phyloP scores from a whole-genome alignment of 1,284 basidiomycete genomes.

The Phlebopus sp. region DNA sequence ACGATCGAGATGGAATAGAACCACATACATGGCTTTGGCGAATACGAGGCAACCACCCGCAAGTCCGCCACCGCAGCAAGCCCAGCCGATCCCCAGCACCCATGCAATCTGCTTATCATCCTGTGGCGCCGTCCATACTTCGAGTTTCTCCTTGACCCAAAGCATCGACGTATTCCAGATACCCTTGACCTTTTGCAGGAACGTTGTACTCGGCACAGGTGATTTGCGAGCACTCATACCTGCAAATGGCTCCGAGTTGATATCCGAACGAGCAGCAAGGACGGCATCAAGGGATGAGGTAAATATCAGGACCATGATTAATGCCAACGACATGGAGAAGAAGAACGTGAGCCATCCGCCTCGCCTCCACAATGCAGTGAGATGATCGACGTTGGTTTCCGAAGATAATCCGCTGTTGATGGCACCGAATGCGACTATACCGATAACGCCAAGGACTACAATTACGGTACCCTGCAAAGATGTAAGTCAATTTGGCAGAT shows the following conservation, averaged over 20 bases:
- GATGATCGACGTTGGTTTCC: conserved; percentile 67
- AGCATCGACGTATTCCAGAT: conserved; percentile 49
- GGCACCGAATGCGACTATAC: conserved; percentile 82
- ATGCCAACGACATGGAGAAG: conserved; percentile 70
- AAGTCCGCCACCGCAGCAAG: conserved; percentile 84
- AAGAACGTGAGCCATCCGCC: conserved; percentile 88
- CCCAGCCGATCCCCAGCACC: conserved; percentile 91
- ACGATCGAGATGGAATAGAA: conserved; percentile 8
- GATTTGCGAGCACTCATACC: conserved; percentile 36
- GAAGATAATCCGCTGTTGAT: conserved; percentile 73
- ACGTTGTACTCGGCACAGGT: conserved; percentile 23
- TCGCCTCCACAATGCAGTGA: conserved; percentile 81
- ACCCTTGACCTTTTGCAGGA: conserved; percentile 30
- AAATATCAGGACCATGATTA: conserved; percentile 64
- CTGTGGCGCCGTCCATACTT: conserved; percentile 72
- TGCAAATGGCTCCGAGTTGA: conserved; percentile 55
- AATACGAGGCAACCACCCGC: conserved; percentile 89
- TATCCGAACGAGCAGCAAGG: conserved; percentile 61
- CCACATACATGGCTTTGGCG: conserved; percentile 79
- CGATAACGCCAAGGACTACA: conserved; percentile 79
- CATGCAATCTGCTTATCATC: conserved; percentile 83
- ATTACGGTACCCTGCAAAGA: conserved; percentile 67
- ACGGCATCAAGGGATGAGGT: conserved; percentile 66
- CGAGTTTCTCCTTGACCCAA: conserved; percentile 61
- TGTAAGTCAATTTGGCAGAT: conserved; percentile 5